A percentile compares a stretch with the other conserved stretches of the same genome.
phyloP scores from a whole-genome alignment of 176 grass and related monocot species.

The Oryza meyeriana region DNA sequence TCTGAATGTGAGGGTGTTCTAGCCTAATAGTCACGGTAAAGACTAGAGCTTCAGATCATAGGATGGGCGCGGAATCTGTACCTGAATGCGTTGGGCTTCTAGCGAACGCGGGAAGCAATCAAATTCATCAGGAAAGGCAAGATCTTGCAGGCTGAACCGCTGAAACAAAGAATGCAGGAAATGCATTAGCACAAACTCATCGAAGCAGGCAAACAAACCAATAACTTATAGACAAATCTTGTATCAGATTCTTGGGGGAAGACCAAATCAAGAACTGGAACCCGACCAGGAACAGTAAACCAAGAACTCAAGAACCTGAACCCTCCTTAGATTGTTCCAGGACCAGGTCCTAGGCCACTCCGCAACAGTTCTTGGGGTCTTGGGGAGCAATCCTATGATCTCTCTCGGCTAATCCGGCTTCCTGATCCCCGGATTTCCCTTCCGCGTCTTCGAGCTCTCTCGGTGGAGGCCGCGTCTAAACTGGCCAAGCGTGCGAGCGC shows the following conservation, averaged over 20 bases:
- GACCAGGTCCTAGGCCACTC: too few relatives aligned
- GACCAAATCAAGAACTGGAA: not conserved
- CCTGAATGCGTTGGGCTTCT: not conserved
- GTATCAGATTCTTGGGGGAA: not conserved
- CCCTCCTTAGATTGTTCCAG: not conserved
- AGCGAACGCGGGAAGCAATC: not conserved
- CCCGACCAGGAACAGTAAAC: not conserved
- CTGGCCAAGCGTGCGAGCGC: not conserved
- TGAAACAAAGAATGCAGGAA: not conserved
- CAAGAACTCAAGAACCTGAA: not conserved
- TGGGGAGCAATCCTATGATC: too few relatives aligned
- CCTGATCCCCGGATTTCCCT: too few relatives aligned
- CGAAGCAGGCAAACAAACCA: not conserved
- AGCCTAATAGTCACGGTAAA: not conserved
- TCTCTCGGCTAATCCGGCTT: not conserved
- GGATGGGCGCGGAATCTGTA: not conserved
- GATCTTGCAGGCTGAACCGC: not conserved
- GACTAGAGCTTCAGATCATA: not conserved
- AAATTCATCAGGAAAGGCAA: not conserved
- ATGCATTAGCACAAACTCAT: not conserved
- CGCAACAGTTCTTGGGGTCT: too few relatives aligned
- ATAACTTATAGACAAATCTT: not conserved
- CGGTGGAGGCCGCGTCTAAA: not conserved
- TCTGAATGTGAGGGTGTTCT: too few relatives aligned
- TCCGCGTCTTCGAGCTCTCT: not conserved